Conservation (phyloP, 345 rosid genomes). For the Jatropha curcas region DNA sequence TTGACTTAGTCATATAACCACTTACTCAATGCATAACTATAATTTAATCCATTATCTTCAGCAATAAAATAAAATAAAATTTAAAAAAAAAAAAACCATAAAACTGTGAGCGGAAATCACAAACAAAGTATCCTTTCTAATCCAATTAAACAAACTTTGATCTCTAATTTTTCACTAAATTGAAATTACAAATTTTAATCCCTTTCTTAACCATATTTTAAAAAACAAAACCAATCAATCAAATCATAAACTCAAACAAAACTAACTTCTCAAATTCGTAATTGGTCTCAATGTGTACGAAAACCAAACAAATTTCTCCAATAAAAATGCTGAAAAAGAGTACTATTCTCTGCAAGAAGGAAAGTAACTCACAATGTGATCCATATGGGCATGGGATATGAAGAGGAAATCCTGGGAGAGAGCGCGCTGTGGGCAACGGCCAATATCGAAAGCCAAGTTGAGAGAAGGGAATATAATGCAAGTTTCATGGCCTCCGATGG, state of each 20-base stretch:
- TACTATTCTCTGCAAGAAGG: no score
- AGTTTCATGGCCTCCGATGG: constrained; percentile 93
- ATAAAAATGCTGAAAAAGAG: neutral
- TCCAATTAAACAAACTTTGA: no score
- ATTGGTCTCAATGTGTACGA: neutral
- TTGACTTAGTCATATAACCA: neutral
- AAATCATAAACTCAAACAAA: neutral
- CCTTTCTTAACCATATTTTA: no score
- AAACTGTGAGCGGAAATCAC: no score
- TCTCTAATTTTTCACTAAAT: no score
- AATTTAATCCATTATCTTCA: neutral
- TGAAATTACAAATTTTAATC: no score
- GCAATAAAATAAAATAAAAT: neutral
- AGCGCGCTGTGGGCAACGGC: constrained; percentile 92
- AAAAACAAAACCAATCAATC: neutral
- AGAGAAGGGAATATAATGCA: constrained; percentile 86
- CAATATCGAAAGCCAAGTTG: constrained; percentile 80
- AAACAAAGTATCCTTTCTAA: no score
- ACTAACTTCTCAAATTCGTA: neutral
- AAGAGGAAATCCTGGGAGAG: constrained; percentile 87
- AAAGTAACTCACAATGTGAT: constrained; percentile 69
- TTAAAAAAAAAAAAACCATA: no score
- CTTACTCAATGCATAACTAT: neutral
- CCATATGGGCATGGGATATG: constrained; percentile 96
- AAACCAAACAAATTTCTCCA: no score